Evolutionary conservation across 345 rosid species (phyloP), one percentile per base, ranked within the genome.

Genomic region (Brassica cretica): DNA sequence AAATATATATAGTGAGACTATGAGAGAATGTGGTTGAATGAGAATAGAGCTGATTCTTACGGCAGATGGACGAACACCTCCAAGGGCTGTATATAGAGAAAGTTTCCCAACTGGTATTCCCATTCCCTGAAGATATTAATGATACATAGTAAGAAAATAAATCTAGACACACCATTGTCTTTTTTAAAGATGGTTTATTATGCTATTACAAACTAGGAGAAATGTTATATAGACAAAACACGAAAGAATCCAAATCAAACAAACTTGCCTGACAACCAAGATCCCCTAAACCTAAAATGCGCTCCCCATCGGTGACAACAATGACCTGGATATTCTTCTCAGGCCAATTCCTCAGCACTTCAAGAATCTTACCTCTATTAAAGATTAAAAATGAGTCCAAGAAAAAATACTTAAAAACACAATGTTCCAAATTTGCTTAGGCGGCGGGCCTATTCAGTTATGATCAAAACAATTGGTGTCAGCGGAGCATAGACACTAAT

Each of bases 31-130:
- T n/a, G 19, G 56, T 51, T 51, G 56, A 51, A 2, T 51, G 19
- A 51, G 56, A 51, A 51, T n/a, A 51, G n/a, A 51, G 56, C 56
- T 51, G 56, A 51, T 51, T 51, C 56, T 51, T 51, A 51, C 56
- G 19, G 56, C 56, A 51, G 56, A 51, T n/a, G 56, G 56, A 7
- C 56, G 56, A 2, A 51, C 56, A 1, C 56, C 56, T 51, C 56
- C 56, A 51, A 51, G 56, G 0, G 56, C 56, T 51, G 56, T 51
- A 51, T 51, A 51, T 2, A 51, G 19, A 51, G 56, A 51, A 51
- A 51, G 56, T 51, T 51, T 51, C 56, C 56, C 56, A 51, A 51
- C 56, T 51, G 56, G 56, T 51, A 51, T 51, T n/a, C 56, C 56
- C 56, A 51, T 51, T 51, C 56, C 56, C 56, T 51, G 19, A 51